Evolutionary conservation across 2,329 filamentous ascomycete genomes (phyloP), one percentile per base, ranked within the genome.

Genomic region (Trichoderma sp.): DNA sequence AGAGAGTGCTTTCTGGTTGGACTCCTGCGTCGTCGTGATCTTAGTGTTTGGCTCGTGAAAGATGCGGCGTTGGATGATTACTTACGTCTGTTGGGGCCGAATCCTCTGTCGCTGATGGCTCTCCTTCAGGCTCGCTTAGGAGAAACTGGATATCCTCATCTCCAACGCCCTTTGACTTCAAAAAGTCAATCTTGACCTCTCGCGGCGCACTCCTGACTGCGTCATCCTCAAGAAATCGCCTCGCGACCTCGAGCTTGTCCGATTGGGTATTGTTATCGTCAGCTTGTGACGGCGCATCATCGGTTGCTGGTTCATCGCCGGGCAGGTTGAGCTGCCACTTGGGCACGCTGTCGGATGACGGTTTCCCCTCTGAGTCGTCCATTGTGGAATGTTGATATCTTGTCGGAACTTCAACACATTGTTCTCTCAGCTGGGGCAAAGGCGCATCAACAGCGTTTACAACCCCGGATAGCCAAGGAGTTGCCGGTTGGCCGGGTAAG

Each of bases 171-270:
- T 97, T 97, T 62, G 87, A 88, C 75, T 89, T 86, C 1, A 97
- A 82, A 74, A 97, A 97, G 8, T 87, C 86, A 24, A 87, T 83
- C 81, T 97, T 97, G 79, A 89, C 90, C 68, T 92, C 90, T 56
- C 85, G 84, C 0, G 91, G 84, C 40, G 91, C 88, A 78, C 90
- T 82, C 70, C 86, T 88, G 69, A 97, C 92, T 24, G 85, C 84
- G 8, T 92, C 88, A 70, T 96, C 91, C 62, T 92, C 83, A 4
- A 97, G 85, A 76, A 97, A 97, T 65, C 84, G 87, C 55, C 86
- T 85, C 33, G 94, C 93, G 76, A 93, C 88, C 19, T 93, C 88
- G 43, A 83, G 74, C 40, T 75, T 74, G 60, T 78, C 74, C 52
- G 79, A 73, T 8, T 72, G 71, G 43, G 14, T 29, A 11, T 35